Evolutionary conservation across 495 filamentous ascomycete genomes (phyloP).

Genomic region (Podospora bellae-mahoneyi): DNA sequence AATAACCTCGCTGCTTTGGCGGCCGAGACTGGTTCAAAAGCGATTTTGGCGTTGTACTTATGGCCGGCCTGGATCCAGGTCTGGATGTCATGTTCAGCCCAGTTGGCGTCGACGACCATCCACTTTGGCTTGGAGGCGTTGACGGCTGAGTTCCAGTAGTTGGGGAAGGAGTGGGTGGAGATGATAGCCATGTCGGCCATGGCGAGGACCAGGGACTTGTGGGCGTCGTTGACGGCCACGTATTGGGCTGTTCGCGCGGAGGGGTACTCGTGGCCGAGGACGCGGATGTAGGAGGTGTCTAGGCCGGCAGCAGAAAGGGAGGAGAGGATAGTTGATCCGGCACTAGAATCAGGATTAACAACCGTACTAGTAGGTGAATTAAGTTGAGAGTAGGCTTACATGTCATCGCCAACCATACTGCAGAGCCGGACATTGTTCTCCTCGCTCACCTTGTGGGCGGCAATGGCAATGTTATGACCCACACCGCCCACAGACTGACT

Average conservation of each 20-base stretch:
- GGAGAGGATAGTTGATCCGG: slow-evolving; percentile 66
- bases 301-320: slow-evolving; percentile 61
- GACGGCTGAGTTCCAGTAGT: slow-evolving; percentile 59
- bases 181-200: slow-evolving; percentile 96
- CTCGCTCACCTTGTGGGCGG: slow-evolving; percentile 56
- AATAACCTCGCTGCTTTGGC: slow-evolving; percentile 74
- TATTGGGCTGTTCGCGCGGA: slow-evolving; percentile 78
- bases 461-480: slow-evolving; percentile 85
- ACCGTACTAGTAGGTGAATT: not conserved
- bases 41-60: slow-evolving; percentile 52
- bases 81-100: slow-evolving; percentile 58
- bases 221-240: slow-evolving; percentile 77
- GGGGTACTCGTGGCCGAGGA: slow-evolving; percentile 47
- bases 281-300: slow-evolving; percentile 58
- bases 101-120: slow-evolving; percentile 82
- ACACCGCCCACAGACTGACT: slow-evolving; percentile 86
- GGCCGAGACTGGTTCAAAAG: slow-evolving; percentile 87
- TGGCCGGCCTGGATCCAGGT: slow-evolving; percentile 61
- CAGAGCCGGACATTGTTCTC: slow-evolving; percentile 57
- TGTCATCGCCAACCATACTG: slow-evolving; percentile 72
- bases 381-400: slow-evolving; percentile 35
- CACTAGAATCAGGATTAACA: slow-evolving; percentile 29
- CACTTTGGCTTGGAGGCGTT: slow-evolving; percentile 58
- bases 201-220: slow-evolving; percentile 76
- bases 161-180: slow-evolving; percentile 48